These are phyloP conservation scores for Nannizziopsis barbatae DNA, from an alignment of 2,329 filamentous ascomycete genomes.

Conservation along the genomic window DNA sequence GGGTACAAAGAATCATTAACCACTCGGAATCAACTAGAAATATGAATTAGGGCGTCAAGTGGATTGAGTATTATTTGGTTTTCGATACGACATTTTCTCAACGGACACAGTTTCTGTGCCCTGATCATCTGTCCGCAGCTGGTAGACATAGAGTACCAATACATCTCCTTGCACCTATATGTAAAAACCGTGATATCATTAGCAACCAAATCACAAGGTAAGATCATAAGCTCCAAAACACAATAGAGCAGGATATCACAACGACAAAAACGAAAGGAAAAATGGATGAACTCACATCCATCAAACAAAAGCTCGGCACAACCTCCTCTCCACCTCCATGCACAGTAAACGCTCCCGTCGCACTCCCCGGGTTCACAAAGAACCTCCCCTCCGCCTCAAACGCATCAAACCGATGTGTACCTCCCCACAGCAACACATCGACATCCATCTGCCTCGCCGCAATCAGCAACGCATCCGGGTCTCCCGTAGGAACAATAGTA, in stretches of 20 bases:
- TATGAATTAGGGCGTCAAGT: constrained; percentile 20
- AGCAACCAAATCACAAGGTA: background rate
- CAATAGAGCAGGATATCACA: background rate
- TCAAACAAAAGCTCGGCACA: constrained; percentile 85
- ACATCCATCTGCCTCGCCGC: constrained; percentile 61
- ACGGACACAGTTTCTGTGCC: constrained; percentile 70
- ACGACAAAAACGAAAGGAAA: constrained; percentile 3
- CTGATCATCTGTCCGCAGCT: constrained; percentile 64
- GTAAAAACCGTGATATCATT: constrained; percentile 4
- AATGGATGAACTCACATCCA: constrained; percentile 94
- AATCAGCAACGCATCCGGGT: constrained; percentile 56
- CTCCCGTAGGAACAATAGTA: constrained; percentile 56
- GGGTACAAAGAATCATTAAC: background rate
- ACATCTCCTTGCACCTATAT: constrained; percentile 85
- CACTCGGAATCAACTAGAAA: background rate
- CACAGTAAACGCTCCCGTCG: constrained; percentile 53
- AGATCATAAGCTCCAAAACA: background rate
- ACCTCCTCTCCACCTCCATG: constrained; percentile 59
- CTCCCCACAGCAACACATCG: constrained; percentile 56
- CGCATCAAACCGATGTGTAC: constrained; percentile 56
- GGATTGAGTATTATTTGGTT: constrained; percentile 53
- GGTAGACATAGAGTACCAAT: constrained; percentile 88
- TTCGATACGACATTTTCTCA: constrained; percentile 77
- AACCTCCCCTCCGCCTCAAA: constrained; percentile 63
- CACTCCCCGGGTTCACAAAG: constrained; percentile 59